Evolutionary conservation across 2,329 filamentous ascomycete species (phyloP).

Genomic region (Fusarium praegraminearum): DNA sequence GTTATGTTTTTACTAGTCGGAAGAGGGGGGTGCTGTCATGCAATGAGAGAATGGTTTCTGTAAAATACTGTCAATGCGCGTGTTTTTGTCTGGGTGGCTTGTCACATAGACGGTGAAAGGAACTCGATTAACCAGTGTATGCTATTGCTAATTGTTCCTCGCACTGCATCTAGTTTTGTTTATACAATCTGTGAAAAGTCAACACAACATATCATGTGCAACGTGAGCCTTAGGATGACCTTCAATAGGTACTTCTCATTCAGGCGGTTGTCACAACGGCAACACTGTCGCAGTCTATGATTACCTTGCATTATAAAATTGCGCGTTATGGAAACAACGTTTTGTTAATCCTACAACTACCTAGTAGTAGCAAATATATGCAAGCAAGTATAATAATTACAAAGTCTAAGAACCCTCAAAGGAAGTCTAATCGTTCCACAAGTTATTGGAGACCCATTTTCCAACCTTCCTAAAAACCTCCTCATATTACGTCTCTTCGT

Average conservation of each 20-base stretch:
- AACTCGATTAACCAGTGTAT: slow-evolving; percentile 59
- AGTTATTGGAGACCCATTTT: neutral
- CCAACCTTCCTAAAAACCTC: neutral
- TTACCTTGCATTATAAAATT: too few species aligned
- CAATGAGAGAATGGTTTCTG: slow-evolving; percentile 53
- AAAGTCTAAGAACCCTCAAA: slow-evolving; percentile 5
- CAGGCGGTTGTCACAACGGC: neutral
- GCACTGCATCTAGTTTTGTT: neutral
- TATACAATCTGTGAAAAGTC: neutral
- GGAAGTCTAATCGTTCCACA: slow-evolving; percentile 1
- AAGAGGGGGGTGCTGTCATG: slow-evolving; percentile 40
- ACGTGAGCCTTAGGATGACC: neutral
- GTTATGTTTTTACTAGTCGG: slow-evolving; percentile 40
- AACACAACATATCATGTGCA: neutral
- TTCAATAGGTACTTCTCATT: neutral
- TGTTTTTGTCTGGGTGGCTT: slow-evolving; percentile 55
- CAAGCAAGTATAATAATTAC: slow-evolving; percentile 25
- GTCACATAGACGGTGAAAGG: slow-evolving; percentile 62
- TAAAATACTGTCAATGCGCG: slow-evolving; percentile 65
- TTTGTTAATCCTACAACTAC: neutral
- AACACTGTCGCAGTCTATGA: neutral
- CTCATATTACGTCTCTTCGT: slow-evolving; percentile 30
- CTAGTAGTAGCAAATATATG: slow-evolving; percentile 10
- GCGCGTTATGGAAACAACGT: neutral
- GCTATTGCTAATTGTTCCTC: slow-evolving; percentile 52